phyloP scores from a whole-genome alignment of 2,329 filamentous ascomycete genomes.

The Fusarium sp. region DNA sequence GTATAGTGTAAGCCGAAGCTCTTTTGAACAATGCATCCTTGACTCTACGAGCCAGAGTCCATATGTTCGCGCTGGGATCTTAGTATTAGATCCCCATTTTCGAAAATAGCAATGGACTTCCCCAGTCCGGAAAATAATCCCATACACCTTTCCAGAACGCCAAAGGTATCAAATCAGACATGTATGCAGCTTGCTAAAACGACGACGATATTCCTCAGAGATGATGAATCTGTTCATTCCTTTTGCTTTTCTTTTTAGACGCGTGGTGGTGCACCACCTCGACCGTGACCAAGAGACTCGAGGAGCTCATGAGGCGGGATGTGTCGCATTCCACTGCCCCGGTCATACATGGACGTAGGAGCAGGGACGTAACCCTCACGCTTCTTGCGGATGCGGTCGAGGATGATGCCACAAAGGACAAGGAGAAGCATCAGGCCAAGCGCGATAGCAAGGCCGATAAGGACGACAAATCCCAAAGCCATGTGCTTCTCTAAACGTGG shows the following conservation, averaged over 20 bases:
- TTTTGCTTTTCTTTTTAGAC: conserved; percentile 52
- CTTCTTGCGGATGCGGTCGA: conserved; percentile 81
- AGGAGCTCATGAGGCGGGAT: conserved; percentile 71
- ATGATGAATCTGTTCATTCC: conserved; percentile 11
- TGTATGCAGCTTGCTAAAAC: conserved; percentile 47
- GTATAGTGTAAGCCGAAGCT: conserved; percentile 23
- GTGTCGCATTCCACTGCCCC: conserved; percentile 66
- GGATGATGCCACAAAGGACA: conserved; percentile 77
- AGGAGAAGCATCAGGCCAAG: conserved; percentile 82
- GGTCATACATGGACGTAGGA: conserved; percentile 72
- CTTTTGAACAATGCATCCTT: conserved; percentile 13
- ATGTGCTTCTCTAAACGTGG: conserved; percentile 61
- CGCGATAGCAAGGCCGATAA: conserved; percentile 83
- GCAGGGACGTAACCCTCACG: conserved; percentile 85
- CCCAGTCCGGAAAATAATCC: conserved; percentile 35
- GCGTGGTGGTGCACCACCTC: conserved; percentile 62
- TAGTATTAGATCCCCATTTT: conserved; percentile 23
- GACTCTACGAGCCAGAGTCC: conserved; percentile 7
- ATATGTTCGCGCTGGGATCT: conserved; percentile 27
- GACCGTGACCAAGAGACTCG: conserved; percentile 62
- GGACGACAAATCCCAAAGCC: conserved; percentile 79
- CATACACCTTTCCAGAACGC: conserved; percentile 53
- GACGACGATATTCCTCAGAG: conserved; percentile 30
- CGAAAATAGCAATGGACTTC: conserved; percentile 34
- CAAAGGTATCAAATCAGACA: conserved; percentile 45